Evolutionary conservation across 1,284 basidiomycete species (phyloP), one percentile per base, ranked within the genome.

Genomic region (Ganoderma lucidum): DNA sequence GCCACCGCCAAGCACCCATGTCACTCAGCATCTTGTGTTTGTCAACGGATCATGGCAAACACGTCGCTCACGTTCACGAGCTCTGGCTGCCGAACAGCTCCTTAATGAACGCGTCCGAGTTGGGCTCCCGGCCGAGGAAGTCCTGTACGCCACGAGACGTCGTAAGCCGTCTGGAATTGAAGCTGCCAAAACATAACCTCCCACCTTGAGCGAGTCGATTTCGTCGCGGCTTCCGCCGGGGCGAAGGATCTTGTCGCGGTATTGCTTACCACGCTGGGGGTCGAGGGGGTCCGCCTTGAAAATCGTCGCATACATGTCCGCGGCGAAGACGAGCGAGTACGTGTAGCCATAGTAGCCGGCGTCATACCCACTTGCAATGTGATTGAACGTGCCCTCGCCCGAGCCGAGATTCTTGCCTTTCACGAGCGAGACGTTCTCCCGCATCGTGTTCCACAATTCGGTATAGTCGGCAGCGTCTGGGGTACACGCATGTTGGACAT

Each of bases 341-440:
- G 86, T 89, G 78, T 92, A 90, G 84, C 91, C 92, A 76, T 95
- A 95, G 78, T 94, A 94, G 15, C 93, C 93, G 12, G 91, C 92
- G 74, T 93, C 92, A 73, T 94, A 93, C 14, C 90, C 92, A 15
- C 90, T 88, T 19, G 88, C 88, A 65, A 94, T 89, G 77, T 94
- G 92, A 0, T 85, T 89, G 75, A 94, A 93, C 1, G 87, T 82
- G 44, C 83, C 86, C 78, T 95, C 93, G 1, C 93, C 94, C 44
- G 92, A 89, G 15, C 83, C 84, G n/a, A 82, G 82, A 70, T 87
- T 86, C 19, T 81, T 85, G 23, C 86, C 86, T 74, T 92, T 89
- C 17, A 94, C 89, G 14, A 93, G 82, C 0, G 90, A 91, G 45
- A 93, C 86, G 64, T 85, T 75, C 75, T 93, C 86, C 17, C 93